Conservation (phyloP, 106 monocot genomes). For the Allium fistulosum region DNA sequence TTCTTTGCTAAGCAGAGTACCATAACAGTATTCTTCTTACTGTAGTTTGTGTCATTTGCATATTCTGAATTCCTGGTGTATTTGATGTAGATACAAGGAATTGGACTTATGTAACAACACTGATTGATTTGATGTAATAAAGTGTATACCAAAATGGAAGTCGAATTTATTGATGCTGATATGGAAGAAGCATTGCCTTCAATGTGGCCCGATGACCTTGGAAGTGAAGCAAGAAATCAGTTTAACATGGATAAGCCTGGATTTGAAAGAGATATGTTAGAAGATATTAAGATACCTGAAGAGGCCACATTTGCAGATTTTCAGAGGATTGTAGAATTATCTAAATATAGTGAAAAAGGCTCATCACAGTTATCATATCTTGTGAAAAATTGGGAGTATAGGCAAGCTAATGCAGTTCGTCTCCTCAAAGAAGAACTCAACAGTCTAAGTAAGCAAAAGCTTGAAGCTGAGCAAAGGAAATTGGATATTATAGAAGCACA, state of each 20-base stretch:
- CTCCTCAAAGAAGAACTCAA: slow-evolving; percentile 64
- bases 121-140: no score
- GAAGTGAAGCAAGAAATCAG: slow-evolving; percentile 37
- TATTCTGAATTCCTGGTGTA: neutral
- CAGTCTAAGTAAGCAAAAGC: slow-evolving; percentile 41
- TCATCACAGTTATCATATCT: slow-evolving; percentile 60
- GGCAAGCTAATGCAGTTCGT: slow-evolving; percentile 53
- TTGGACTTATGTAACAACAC: neutral
- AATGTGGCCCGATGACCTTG: slow-evolving; percentile 73
- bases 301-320: slow-evolving; percentile 48
- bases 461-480: slow-evolving; percentile 52
- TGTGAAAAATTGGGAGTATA: slow-evolving; percentile 57
- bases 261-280: slow-evolving; percentile 37
- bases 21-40: no score
- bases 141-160: slow-evolving; percentile 28
- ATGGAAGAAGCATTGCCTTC: slow-evolving; percentile 39
- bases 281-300: slow-evolving; percentile 34
- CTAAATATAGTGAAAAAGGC: slow-evolving; percentile 57
- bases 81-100: neutral
- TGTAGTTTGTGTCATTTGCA: neutral
- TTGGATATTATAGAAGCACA: slow-evolving; percentile 54
- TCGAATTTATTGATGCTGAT: slow-evolving; percentile 33
- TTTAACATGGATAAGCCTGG: slow-evolving; percentile 63
- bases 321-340: slow-evolving; percentile 36
- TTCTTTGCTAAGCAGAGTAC: no score